Evolutionary conservation across 257 asterid species (phyloP).

Genomic region (Mentha longifolia): DNA sequence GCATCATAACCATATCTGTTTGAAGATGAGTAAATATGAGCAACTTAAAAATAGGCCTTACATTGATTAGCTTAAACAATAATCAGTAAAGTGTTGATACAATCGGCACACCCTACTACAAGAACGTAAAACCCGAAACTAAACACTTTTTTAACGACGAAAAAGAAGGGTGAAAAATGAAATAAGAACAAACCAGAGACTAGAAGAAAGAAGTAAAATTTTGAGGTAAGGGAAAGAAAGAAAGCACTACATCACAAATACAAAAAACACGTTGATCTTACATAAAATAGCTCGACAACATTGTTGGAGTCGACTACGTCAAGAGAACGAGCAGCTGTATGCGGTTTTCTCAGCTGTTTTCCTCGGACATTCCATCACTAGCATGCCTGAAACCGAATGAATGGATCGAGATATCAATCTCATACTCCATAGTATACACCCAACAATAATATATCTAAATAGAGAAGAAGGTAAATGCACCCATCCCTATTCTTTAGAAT

Average conservation of each 20-base stretch:
- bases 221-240: slow-evolving; percentile 19
- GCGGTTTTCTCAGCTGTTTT: slow-evolving; percentile 58
- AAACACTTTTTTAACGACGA: not conserved
- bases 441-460: not conserved
- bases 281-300: slow-evolving; percentile 28
- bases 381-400: slow-evolving; percentile 61
- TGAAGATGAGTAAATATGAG: not conserved
- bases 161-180: not conserved
- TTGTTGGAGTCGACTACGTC: slow-evolving; percentile 35
- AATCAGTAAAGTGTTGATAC: slow-evolving; percentile 35
- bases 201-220: not conserved
- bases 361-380: slow-evolving; percentile 69
- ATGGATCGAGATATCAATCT: slow-evolving; percentile 2
- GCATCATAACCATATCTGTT: too few relatives aligned
- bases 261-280: slow-evolving; percentile 42
- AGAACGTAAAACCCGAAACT: not conserved
- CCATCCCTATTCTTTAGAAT: slow-evolving; percentile 1
- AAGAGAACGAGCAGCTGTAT: slow-evolving; percentile 34
- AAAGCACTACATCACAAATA: slow-evolving; percentile 38
- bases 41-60: slow-evolving; percentile 10
- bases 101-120: slow-evolving; percentile 42
- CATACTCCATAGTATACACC: not conserved
- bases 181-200: slow-evolving; percentile 9
- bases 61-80: slow-evolving; percentile 27
- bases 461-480: not conserved